Evolutionary conservation across 2,329 filamentous ascomycete species (phyloP).

Genomic region (Dactylellina sp.): DNA sequence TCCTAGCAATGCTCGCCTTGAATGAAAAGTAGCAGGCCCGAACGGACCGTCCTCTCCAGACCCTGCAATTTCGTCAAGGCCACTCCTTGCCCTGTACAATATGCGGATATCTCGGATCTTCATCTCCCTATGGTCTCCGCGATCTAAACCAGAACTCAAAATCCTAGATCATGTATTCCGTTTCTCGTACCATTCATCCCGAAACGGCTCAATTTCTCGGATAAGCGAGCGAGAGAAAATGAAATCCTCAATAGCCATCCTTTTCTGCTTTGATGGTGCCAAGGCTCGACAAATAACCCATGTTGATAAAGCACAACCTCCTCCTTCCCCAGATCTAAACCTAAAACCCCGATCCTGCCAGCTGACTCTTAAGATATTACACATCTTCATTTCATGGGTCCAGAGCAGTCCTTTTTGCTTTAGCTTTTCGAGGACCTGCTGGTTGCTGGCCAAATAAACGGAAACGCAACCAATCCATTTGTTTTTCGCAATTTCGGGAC

Average conservation of each 20-base stretch:
- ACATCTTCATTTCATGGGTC: background rate
- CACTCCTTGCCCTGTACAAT: background rate
- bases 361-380: background rate
- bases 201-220: conserved; percentile 4
- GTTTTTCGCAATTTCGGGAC: conserved; percentile 22
- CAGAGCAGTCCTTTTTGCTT: conserved; percentile 9
- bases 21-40: too few relatives aligned
- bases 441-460: background rate
- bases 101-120: background rate
- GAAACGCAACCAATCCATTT: background rate
- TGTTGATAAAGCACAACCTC: background rate
- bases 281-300: too few relatives aligned
- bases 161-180: background rate
- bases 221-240: background rate
- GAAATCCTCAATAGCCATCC: too few relatives aligned
- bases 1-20: too few relatives aligned
- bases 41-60: too few relatives aligned
- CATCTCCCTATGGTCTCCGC: too few relatives aligned
- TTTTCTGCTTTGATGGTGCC: too few relatives aligned
- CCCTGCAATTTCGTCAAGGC: conserved; percentile 11
- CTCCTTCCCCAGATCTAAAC: background rate
- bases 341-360: conserved; percentile 13
- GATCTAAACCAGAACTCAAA: background rate
- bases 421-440: background rate
- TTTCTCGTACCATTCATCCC: background rate